Base-by-base conservation (phyloP, 805 yeast genomes). In the Lachancea sp. region DNA sequence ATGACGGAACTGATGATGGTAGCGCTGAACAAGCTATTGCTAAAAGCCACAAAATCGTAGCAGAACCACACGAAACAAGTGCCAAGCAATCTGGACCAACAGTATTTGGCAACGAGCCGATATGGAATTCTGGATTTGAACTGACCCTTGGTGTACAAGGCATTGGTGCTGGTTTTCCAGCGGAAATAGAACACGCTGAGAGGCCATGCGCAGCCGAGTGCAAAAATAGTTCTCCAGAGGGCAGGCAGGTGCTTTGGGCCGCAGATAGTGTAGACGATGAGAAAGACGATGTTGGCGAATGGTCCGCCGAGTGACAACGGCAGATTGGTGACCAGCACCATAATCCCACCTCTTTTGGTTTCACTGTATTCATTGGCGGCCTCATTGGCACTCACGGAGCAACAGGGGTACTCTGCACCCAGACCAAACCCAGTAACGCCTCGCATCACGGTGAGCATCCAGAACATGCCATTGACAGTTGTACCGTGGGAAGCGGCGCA, bases 261-360 rank as follows among this genome's bases (percentile, higher is more conserved):
- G 23, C 80, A 74, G 35, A 80, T 80, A 38, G 71, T 68, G 61
- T 75, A 71, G 8, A 83, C 87, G 50, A 83, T 79, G 51, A 83
- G 66, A 54, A 83, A 83, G 26, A 83, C 68, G 36, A 72, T 70
- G 37, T 80, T 58, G 12, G 86, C 83, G 56, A 83, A 75, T n/a
- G 90, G 90, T 4, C 87, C 87, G 37, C 94, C 92, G 29, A 83
- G 68, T 3, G 83, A 70, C 30, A 83, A 63, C 2, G 90, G 92
- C 36, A 83, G 64, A 57, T 83, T 83, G 13, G 90, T 82, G 23
- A 78, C 81, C 58, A 83, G 49, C 24, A 74, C 71, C 52, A 82
- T 79, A 16, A 72, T 68, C 28, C 80, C 77, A 38, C 92, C 89
- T 57, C 92, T 69, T 52, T 71, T 68, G 51, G 68, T 74, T 36